These are phyloP conservation scores for Pleurotus cornucopiae DNA, from an alignment of 768 basidiomycete species.

Conservation along the genomic window DNA sequence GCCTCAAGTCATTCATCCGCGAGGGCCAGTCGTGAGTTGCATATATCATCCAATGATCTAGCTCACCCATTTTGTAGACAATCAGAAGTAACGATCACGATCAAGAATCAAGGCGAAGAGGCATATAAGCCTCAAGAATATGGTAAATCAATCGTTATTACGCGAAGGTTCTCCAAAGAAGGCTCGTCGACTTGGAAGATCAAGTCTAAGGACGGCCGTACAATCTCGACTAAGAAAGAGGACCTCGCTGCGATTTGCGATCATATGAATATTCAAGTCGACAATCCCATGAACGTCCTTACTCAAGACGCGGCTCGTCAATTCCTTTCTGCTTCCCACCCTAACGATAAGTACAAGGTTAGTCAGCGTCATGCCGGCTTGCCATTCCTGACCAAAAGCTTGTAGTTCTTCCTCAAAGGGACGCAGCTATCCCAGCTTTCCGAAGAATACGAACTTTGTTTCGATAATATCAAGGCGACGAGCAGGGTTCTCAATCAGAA, in stretches of 20 bases:
- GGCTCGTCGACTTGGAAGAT: conserved; percentile 83
- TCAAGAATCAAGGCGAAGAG: conserved; percentile 91
- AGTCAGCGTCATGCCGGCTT: conserved; percentile 11
- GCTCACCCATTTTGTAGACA: conserved; percentile 31
- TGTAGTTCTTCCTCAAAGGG: conserved; percentile 89
- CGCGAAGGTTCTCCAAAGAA: conserved; percentile 74
- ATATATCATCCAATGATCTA: background rate
- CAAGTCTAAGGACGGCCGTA: conserved; percentile 57
- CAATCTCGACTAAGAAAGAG: conserved; percentile 73
- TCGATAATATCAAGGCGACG: conserved; percentile 69
- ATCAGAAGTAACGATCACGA: conserved; percentile 70
- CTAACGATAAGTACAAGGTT: conserved; percentile 87
- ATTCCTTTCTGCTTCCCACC: conserved; percentile 80
- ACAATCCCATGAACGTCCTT: conserved; percentile 93
- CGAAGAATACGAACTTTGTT: conserved; percentile 79
- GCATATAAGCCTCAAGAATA: conserved; percentile 85
- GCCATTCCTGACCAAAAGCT: background rate
- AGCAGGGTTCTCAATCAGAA: conserved; percentile 64
- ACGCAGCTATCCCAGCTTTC: conserved; percentile 87
- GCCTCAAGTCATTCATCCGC: conserved; percentile 81
- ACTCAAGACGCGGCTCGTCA: conserved; percentile 73
- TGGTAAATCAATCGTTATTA: conserved; percentile 80
- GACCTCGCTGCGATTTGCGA: conserved; percentile 88
- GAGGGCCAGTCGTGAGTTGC: conserved; percentile 70
- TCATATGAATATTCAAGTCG: conserved; percentile 95